Conservation (phyloP, 345 rosid species). For the Melaleuca alternifolia region DNA sequence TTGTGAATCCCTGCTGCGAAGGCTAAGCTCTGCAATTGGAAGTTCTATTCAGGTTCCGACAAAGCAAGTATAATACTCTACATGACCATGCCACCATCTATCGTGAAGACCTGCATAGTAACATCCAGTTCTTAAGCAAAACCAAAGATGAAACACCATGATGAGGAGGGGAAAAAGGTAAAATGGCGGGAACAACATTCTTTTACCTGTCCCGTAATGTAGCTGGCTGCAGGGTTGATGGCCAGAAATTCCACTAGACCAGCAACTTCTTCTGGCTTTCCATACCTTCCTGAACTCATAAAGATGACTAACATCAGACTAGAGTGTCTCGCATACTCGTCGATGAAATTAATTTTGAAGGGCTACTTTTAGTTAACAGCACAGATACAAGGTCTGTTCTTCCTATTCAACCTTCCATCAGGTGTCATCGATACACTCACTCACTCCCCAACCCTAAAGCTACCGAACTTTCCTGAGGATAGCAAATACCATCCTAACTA, state of each 20-base stretch:
- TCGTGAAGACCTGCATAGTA: background rate
- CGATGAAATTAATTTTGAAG: background rate
- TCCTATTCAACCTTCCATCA: background rate
- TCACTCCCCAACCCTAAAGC: background rate
- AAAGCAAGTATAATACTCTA: background rate
- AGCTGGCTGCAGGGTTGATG: conserved; percentile 71
- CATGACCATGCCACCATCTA: background rate
- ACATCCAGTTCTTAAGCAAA: background rate
- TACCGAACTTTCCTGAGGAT: background rate
- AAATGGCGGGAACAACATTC: background rate
- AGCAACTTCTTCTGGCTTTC: conserved; percentile 95
- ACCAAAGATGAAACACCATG: background rate
- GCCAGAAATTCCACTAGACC: conserved; percentile 98
- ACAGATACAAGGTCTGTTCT: background rate
- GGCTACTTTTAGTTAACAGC: background rate
- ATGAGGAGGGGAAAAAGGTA: background rate
- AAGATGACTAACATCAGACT: background rate
- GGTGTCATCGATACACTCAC: background rate
- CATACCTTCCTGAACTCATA: conserved; percentile 66
- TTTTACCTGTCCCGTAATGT: conserved; percentile 90
- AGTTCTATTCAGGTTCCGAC: background rate
- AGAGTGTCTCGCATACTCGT: background rate
- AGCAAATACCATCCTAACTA: background rate
- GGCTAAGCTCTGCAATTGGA: background rate
- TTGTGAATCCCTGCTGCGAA: background rate